A percentile compares a stretch with the other conserved stretches of the same genome.
Evolutionary conservation across 1,139 yeast species (phyloP).

Genomic region (Meyerozyma carpophila): DNA sequence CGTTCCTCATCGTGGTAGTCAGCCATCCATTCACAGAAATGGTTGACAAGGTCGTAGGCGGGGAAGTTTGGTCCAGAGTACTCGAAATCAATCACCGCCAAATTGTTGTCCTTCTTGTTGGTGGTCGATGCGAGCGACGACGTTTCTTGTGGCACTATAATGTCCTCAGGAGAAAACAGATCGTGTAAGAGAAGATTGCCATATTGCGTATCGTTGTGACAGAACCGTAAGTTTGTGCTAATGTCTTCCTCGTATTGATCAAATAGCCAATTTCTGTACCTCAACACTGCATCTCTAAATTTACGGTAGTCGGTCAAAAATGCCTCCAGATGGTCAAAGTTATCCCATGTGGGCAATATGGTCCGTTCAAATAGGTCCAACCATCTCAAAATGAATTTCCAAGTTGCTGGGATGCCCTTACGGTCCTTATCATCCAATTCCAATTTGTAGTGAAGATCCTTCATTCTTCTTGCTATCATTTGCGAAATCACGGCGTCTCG

Average conservation of each 20-base stretch:
- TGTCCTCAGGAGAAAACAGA: slow-evolving; percentile 28
- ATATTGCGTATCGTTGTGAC: slow-evolving; percentile 95
- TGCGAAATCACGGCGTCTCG: slow-evolving; percentile 72
- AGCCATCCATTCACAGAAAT: slow-evolving; percentile 93
- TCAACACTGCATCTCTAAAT: slow-evolving; percentile 42
- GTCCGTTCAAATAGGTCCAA: slow-evolving; percentile 45
- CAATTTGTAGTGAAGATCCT: slow-evolving; percentile 82
- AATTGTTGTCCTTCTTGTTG: slow-evolving; percentile 53
- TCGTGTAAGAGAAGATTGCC: slow-evolving; percentile 70
- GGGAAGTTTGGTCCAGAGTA: slow-evolving; percentile 92
- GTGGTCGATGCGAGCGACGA: slow-evolving; percentile 17
- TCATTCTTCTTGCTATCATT: slow-evolving; percentile 93
- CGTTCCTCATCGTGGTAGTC: slow-evolving; percentile 69
- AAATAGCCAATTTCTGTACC: slow-evolving; percentile 61
- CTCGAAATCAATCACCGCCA: slow-evolving; percentile 94
- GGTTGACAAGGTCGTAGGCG: slow-evolving; percentile 87
- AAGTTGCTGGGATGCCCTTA: slow-evolving; percentile 46
- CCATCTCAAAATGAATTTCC: slow-evolving; percentile 77
- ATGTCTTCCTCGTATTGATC: slow-evolving; percentile 45
- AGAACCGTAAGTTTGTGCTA: slow-evolving; percentile 57
- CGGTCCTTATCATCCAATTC: slow-evolving; percentile 38
- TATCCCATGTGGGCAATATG: slow-evolving; percentile 23
- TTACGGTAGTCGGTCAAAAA: slow-evolving; percentile 44
- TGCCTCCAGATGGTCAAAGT: slow-evolving; percentile 31
- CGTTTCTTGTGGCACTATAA: slow-evolving; percentile 19